Percentiles rank a stretch among this genome's conserved stretches.
Conservation (phyloP, 257 asterid genomes). For the Nemophila menziesii region DNA sequence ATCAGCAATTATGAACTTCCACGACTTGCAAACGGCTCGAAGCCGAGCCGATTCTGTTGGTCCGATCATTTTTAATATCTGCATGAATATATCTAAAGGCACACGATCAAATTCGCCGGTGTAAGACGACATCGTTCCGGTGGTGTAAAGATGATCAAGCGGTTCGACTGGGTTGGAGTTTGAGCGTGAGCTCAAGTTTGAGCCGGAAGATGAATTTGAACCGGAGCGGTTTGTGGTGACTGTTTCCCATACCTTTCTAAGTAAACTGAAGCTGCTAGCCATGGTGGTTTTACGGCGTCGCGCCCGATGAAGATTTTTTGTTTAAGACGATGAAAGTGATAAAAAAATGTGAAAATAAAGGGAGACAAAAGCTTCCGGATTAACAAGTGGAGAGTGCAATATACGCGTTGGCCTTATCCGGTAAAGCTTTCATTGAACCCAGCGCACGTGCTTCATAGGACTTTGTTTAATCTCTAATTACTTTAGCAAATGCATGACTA, state of each 20-base stretch:
- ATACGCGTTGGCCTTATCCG: too few species aligned
- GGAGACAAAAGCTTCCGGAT: too few species aligned
- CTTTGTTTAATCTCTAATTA: too few species aligned
- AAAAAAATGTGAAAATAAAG: neutral
- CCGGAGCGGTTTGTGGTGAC: slow-evolving; percentile 32
- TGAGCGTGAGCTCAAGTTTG: neutral
- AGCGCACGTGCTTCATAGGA: too few species aligned
- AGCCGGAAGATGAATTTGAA: slow-evolving; percentile 9
- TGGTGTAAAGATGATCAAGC: slow-evolving; percentile 28
- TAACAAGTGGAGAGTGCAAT: neutral
- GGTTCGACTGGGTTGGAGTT: slow-evolving; percentile 12
- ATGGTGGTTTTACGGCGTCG: neutral
- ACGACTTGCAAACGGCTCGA: slow-evolving; percentile 62
- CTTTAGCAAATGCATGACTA: too few species aligned
- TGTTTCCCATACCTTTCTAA: slow-evolving; percentile 61
- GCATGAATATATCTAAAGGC: slow-evolving; percentile 61
- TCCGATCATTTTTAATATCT: slow-evolving; percentile 52
- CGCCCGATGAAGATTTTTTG: neutral
- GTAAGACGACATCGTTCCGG: slow-evolving; percentile 45
- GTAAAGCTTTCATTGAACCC: too few species aligned
- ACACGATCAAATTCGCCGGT: slow-evolving; percentile 80
- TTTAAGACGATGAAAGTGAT: too few species aligned
- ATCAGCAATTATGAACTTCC: slow-evolving; percentile 60
- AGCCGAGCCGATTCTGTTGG: slow-evolving; percentile 71
- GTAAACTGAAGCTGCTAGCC: slow-evolving; percentile 13